Evolutionary conservation across 2,329 filamentous ascomycete genomes (phyloP).

Genomic region (Trichoderma cornu-damae): DNA sequence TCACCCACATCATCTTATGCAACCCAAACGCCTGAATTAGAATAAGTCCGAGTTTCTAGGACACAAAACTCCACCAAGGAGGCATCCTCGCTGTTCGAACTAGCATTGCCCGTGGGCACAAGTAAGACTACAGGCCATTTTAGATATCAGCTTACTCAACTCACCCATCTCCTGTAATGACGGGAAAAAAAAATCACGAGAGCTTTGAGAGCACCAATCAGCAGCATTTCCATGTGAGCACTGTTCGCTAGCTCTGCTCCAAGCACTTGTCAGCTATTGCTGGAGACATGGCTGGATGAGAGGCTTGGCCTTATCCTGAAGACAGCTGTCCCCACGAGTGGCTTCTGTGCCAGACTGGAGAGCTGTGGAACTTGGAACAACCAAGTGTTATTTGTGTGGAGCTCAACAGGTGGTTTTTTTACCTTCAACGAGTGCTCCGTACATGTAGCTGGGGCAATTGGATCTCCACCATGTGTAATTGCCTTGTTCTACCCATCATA

Average conservation of each 20-base stretch:
- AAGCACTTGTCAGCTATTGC: background rate
- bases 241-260: constrained; percentile 1
- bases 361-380: background rate
- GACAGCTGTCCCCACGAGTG: background rate
- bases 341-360: background rate
- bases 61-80: background rate
- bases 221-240: background rate
- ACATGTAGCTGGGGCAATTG: background rate
- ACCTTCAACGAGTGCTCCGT: background rate
- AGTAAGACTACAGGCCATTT: background rate
- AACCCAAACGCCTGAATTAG: background rate
- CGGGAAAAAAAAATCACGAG: background rate
- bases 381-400: background rate
- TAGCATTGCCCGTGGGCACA: background rate
- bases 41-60: background rate
- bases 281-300: background rate
- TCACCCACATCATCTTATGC: background rate
- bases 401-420: background rate
- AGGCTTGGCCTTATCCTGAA: background rate
- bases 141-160: too few relatives aligned
- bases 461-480: background rate
- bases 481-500: background rate
- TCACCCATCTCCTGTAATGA: background rate
- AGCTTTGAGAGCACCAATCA: background rate
- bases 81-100: background rate